Percentiles rank a stretch among this genome's conserved stretches.
Conservation (phyloP, 1,284 basidiomycete genomes). For the Sanghuangporus weigelae region DNA sequence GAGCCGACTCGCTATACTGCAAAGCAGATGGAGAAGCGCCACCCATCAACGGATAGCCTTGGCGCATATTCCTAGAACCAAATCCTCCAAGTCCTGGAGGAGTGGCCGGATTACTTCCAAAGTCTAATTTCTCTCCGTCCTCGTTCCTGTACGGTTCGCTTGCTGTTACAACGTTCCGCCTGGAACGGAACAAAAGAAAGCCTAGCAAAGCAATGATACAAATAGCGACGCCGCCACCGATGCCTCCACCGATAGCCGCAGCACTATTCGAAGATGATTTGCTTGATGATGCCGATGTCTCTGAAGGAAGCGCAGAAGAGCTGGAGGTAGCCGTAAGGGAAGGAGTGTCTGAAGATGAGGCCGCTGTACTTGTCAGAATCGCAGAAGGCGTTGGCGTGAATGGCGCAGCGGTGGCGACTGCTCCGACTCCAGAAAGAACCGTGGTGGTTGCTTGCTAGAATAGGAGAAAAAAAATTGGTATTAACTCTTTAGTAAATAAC, state of each 20-base stretch:
- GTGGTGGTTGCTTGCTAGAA: slow-evolving; percentile 2
- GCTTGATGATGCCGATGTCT: neutral
- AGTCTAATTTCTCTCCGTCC: neutral
- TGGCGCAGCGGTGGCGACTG: slow-evolving; percentile 9
- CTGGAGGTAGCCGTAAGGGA: neutral
- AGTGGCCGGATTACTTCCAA: neutral
- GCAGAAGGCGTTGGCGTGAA: slow-evolving; percentile 4
- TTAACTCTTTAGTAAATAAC: neutral
- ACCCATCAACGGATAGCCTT: neutral
- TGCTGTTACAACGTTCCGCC: neutral
- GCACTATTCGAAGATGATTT: neutral
- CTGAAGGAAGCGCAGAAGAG: neutral
- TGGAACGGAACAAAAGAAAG: neutral
- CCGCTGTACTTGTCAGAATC: neutral
- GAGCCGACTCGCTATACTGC: neutral
- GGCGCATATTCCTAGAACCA: neutral
- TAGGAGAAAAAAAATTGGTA: neutral
- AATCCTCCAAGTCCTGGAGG: neutral
- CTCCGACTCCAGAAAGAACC: slow-evolving; percentile 6
- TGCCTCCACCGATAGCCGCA: slow-evolving; percentile 12
- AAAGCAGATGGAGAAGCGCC: neutral
- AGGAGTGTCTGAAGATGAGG: neutral
- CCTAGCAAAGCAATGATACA: neutral
- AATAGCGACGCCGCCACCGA: slow-evolving; percentile 6
- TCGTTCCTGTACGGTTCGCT: neutral